Evolutionary conservation across 257 asterid species (phyloP).

Genomic region (Oldenlandia corymbosa): DNA sequence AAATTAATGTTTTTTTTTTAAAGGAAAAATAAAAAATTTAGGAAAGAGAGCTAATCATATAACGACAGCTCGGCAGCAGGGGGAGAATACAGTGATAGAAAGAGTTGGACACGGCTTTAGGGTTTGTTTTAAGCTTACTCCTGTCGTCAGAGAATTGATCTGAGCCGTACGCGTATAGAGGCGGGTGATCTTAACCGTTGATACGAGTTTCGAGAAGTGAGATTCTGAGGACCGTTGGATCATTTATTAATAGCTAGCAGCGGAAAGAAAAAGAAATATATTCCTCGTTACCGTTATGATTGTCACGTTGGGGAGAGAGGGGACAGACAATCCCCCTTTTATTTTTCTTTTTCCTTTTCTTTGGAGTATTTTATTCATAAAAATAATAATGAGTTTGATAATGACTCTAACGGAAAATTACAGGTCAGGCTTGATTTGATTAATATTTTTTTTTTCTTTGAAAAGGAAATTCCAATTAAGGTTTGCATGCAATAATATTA

Average conservation of each 20-base stretch:
- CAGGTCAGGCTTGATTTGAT: constrained; percentile 3
- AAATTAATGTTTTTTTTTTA: background rate
- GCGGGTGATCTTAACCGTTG: constrained; percentile 1
- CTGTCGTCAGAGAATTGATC: constrained; percentile 7
- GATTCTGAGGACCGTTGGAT: constrained; percentile 21
- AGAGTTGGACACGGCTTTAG: constrained; percentile 10
- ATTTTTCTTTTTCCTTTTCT: too few relatives aligned
- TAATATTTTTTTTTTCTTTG: background rate
- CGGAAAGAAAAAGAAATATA: too few relatives aligned
- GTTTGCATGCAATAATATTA: too few relatives aligned
- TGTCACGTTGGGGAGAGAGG: constrained; percentile 22
- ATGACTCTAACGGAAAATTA: constrained; percentile 19
- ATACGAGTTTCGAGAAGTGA: background rate
- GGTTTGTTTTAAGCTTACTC: background rate
- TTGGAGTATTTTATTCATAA: too few relatives aligned
- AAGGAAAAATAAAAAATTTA: background rate
- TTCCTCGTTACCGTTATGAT: constrained; percentile 34
- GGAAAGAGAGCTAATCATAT: constrained; percentile 13
- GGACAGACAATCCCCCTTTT: background rate
- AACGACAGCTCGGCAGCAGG: constrained; percentile 22
- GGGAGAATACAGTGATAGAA: background rate
- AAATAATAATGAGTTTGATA: background rate
- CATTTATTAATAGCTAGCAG: constrained; percentile 3
- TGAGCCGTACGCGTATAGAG: constrained; percentile 16
- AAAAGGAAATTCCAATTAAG: too few relatives aligned